Percentiles rank a stretch among this genome's conserved stretches.
These are phyloP conservation scores for Blastobotrys peoriensis DNA, from an alignment of 805 yeast species.

Conservation along the genomic window DNA sequence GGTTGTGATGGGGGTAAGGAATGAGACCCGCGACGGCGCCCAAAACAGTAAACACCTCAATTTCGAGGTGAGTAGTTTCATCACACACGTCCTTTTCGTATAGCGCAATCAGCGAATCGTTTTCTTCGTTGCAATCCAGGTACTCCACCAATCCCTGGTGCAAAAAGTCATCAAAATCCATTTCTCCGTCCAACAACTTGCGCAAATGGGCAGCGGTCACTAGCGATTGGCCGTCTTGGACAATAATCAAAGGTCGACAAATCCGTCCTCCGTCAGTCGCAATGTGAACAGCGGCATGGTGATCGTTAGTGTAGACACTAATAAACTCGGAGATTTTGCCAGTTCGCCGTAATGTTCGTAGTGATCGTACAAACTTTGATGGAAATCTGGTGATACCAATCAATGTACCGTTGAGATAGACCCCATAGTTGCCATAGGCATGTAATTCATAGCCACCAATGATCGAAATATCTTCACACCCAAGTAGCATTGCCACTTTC, in stretches of 20 bases:
- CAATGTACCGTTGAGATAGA: constrained; percentile 89
- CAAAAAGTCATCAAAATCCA: constrained; percentile 90
- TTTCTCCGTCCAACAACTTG: constrained; percentile 55
- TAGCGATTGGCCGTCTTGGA: constrained; percentile 60
- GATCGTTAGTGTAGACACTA: constrained; percentile 82
- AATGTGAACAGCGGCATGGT: constrained; percentile 89
- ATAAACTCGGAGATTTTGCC: constrained; percentile 87
- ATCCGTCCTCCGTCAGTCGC: constrained; percentile 99
- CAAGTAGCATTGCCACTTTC: constrained; percentile 69
- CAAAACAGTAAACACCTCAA: constrained; percentile 87
- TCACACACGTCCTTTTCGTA: constrained; percentile 61
- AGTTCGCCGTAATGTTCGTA: constrained; percentile 73
- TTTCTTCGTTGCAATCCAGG: constrained; percentile 94
- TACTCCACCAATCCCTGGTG: constrained; percentile 86
- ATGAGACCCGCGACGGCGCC: constrained; percentile 92
- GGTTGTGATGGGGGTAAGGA: constrained; percentile 91
- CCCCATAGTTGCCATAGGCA: constrained; percentile 70
- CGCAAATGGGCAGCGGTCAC: constrained; percentile 68
- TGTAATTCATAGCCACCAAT: constrained; percentile 82
- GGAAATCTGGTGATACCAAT: constrained; percentile 88
- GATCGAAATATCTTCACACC: constrained; percentile 79
- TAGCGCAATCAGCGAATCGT: constrained; percentile 86
- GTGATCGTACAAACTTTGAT: constrained; percentile 67
- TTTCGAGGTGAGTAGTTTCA: constrained; percentile 81
- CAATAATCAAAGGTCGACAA: constrained; percentile 92